Evolutionary conservation across 352 stramenopile species (phyloP).

Genomic region (Globisporangium rhizosaccharum): DNA sequence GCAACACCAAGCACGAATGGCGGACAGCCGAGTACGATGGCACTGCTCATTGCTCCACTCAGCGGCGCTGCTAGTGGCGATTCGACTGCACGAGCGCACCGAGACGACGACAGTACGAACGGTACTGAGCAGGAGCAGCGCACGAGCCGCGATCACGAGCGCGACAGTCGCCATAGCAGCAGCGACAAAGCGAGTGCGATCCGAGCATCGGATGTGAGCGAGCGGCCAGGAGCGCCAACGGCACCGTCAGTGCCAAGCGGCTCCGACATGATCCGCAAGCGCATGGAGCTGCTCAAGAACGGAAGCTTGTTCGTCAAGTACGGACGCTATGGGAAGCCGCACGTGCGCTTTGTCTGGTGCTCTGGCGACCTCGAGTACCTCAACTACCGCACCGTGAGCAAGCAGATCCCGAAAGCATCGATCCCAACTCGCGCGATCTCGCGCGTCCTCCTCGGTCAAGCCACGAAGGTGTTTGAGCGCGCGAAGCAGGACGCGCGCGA

Average conservation of each 20-base stretch:
- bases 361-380: constrained; percentile 69
- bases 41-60: constrained; percentile 9
- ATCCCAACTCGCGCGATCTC: constrained; percentile 52
- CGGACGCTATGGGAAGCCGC: constrained; percentile 61
- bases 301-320: constrained; percentile 80
- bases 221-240: neutral
- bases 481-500: constrained; percentile 42
- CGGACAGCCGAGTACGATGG: constrained; percentile 6
- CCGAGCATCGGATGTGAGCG: constrained; percentile 3
- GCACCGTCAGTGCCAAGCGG: constrained; percentile 18
- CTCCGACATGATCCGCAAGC: constrained; percentile 56
- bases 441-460: constrained; percentile 37
- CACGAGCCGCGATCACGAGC: constrained; percentile 4
- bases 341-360: constrained; percentile 81
- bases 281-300: constrained; percentile 66
- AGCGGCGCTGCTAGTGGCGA: neutral
- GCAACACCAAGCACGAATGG: neutral
- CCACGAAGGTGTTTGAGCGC: constrained; percentile 59
- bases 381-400: constrained; percentile 60
- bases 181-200: constrained; percentile 8
- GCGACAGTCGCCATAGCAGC: neutral
- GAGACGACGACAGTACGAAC: neutral
- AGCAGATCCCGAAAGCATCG: constrained; percentile 38
- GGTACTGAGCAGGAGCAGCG: constrained; percentile 1
- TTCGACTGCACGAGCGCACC: neutral